Conservation (phyloP, 371 early-diverging fungal species). For the Haplosporangium sp. region DNA sequence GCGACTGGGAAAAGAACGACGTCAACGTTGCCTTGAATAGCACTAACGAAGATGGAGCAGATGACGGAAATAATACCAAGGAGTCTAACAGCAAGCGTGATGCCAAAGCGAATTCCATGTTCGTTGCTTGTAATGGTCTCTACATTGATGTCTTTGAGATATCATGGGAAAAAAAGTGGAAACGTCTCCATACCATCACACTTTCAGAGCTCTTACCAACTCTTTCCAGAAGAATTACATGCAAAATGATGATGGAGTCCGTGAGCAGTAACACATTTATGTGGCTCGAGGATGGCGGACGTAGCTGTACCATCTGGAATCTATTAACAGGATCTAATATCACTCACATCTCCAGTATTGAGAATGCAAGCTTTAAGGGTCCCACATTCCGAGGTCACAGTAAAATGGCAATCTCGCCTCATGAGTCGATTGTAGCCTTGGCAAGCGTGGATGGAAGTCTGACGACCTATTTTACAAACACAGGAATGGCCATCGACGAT, state of each 20-base stretch:
- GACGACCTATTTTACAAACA: constrained; percentile 51
- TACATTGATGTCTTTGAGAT: constrained; percentile 47
- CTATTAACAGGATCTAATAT: constrained; percentile 49
- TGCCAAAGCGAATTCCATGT: constrained; percentile 3
- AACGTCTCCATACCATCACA: constrained; percentile 38
- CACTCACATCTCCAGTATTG: constrained; percentile 51
- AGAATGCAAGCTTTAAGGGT: constrained; percentile 48
- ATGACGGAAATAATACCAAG: constrained; percentile 10
- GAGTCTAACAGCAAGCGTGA: constrained; percentile 4
- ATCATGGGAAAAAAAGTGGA: constrained; percentile 39
- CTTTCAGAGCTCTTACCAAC: constrained; percentile 46
- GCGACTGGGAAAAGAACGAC: constrained; percentile 58
- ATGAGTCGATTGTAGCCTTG: constrained; percentile 53
- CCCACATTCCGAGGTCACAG: constrained; percentile 47
- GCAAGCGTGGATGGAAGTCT: constrained; percentile 52
- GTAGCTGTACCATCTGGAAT: constrained; percentile 53
- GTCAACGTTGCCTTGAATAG: constrained; percentile 39
- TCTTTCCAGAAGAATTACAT: constrained; percentile 48
- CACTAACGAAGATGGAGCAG: constrained; percentile 22
- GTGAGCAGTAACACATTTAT: constrained; percentile 47
- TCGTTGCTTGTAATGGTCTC: constrained; percentile 47
- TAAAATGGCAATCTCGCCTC: constrained; percentile 56
- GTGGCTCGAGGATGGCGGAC: constrained; percentile 55
- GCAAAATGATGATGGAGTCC: constrained; percentile 56
- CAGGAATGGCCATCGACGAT: constrained; percentile 56